phyloP scores from a whole-genome alignment of 2,329 filamentous ascomycete genomes.

The Aspergillus ibericus region DNA sequence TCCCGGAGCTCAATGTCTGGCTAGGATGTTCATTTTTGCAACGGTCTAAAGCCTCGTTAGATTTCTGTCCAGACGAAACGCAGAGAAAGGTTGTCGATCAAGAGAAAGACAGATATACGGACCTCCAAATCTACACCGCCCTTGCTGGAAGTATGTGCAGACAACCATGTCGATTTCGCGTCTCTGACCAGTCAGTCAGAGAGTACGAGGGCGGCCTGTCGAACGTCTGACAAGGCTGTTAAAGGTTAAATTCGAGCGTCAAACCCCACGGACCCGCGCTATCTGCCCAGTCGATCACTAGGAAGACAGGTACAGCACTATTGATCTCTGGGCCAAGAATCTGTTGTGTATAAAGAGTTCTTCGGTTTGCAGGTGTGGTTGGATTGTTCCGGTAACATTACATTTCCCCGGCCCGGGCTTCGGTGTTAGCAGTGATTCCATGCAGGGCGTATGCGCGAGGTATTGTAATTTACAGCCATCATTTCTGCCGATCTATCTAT shows the following conservation, averaged over 20 bases:
- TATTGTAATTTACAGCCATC: background rate
- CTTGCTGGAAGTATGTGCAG: constrained; percentile 66
- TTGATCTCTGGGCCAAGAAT: too few species aligned
- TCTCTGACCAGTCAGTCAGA: background rate
- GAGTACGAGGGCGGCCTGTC: background rate
- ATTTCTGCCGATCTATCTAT: background rate
- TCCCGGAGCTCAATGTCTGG: constrained; percentile 45
- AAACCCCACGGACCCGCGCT: background rate
- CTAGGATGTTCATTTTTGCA: constrained; percentile 62
- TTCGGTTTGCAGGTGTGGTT: background rate
- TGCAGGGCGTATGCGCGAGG: background rate
- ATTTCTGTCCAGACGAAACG: background rate
- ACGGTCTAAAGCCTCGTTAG: constrained; percentile 45
- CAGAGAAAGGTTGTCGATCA: background rate
- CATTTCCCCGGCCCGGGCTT: constrained; percentile 8
- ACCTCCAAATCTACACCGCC: constrained; percentile 67
- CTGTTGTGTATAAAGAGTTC: background rate
- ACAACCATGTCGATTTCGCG: constrained; percentile 43
- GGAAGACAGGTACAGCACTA: too few species aligned
- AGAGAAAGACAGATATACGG: constrained; percentile 22
- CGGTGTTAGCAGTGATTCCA: background rate
- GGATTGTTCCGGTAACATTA: constrained; percentile 18
- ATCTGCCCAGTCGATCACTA: too few species aligned
- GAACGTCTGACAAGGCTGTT: background rate
- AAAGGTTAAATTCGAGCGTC: background rate